phyloP scores from a whole-genome alignment of 257 asterid genomes.

The Nicotiana attenuata region DNA sequence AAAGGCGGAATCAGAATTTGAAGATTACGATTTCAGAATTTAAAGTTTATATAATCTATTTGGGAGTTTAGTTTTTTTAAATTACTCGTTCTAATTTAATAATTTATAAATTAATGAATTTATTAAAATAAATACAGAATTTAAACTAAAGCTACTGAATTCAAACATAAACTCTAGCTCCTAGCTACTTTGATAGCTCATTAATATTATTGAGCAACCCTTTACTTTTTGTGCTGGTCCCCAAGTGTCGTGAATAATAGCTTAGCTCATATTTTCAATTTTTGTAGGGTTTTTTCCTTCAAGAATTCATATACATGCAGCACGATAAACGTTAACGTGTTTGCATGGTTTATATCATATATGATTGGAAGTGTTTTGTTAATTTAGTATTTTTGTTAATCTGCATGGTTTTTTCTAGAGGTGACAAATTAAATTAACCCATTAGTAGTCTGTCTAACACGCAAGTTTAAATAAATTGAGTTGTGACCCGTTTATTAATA shows the following conservation, averaged over 20 bases:
- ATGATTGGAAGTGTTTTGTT: not conserved
- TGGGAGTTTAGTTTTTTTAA: no score
- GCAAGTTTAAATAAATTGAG: not conserved
- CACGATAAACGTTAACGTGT: not conserved
- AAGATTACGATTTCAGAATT: no score
- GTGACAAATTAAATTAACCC: not conserved
- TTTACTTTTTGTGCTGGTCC: not conserved
- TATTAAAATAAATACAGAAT: no score
- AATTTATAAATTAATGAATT: no score
- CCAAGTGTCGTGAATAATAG: not conserved
- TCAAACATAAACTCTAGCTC: no score
- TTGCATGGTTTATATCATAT: not conserved
- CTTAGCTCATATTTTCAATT: not conserved
- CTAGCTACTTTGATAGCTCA: not conserved
- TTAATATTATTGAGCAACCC: not conserved
- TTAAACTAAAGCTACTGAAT: no score
- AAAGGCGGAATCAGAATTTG: rapidly evolving
- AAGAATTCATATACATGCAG: not conserved
- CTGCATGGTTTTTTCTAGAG: not conserved
- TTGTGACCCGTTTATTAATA: not conserved
- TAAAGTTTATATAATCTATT: no score
- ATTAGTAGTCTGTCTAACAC: not conserved
- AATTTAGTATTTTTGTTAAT: not conserved
- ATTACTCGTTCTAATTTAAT: no score
- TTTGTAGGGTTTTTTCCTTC: not conserved